Percentiles rank a stretch among this genome's conserved stretches.
Conservation (phyloP, 2,329 filamentous ascomycete genomes). For the Claviceps arundinis region DNA sequence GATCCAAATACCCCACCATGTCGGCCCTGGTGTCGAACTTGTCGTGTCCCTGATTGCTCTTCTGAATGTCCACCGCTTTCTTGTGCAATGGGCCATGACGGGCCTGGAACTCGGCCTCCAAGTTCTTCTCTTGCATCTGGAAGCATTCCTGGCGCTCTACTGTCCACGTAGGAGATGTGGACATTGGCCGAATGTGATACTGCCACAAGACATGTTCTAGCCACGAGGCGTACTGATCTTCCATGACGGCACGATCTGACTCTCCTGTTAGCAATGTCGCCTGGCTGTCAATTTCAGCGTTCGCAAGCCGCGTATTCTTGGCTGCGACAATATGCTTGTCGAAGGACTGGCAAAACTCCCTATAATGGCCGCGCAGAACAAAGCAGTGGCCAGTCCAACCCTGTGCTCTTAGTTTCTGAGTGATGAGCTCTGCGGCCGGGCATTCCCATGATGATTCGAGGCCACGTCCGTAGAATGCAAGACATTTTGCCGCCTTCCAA, state of each 20-base stretch:
- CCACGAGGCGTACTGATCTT: slow-evolving; percentile 31
- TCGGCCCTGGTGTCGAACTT: slow-evolving; percentile 32
- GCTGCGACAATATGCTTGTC: slow-evolving; percentile 34
- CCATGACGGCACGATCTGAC: slow-evolving; percentile 14
- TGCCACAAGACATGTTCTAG: slow-evolving; percentile 30
- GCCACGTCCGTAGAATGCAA: slow-evolving; percentile 40
- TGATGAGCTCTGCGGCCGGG: slow-evolving; percentile 31
- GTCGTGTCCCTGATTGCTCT: slow-evolving; percentile 14
- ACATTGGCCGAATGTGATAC: slow-evolving; percentile 23
- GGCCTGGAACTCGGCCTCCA: slow-evolving; percentile 35
- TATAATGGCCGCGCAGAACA: slow-evolving; percentile 41
- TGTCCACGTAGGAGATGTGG: slow-evolving; percentile 25
- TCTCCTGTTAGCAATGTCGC: slow-evolving; percentile 8
- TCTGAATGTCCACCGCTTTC: slow-evolving; percentile 26
- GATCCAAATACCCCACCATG: slow-evolving; percentile 35
- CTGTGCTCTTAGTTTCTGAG: slow-evolving; percentile 30
- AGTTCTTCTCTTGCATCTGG: slow-evolving; percentile 30
- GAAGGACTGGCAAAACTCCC: slow-evolving; percentile 40
- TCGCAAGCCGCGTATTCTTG: slow-evolving; percentile 28
- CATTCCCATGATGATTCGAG: slow-evolving; percentile 38
- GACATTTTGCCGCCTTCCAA: slow-evolving; percentile 32
- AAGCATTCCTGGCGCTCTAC: slow-evolving; percentile 27
- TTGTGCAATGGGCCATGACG: slow-evolving; percentile 32
- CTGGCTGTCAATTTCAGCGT: slow-evolving; percentile 23
- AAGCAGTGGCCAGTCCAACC: slow-evolving; percentile 40